Base-by-base conservation (phyloP, 768 basidiomycete genomes). In the Tremella mesenterica region DNA sequence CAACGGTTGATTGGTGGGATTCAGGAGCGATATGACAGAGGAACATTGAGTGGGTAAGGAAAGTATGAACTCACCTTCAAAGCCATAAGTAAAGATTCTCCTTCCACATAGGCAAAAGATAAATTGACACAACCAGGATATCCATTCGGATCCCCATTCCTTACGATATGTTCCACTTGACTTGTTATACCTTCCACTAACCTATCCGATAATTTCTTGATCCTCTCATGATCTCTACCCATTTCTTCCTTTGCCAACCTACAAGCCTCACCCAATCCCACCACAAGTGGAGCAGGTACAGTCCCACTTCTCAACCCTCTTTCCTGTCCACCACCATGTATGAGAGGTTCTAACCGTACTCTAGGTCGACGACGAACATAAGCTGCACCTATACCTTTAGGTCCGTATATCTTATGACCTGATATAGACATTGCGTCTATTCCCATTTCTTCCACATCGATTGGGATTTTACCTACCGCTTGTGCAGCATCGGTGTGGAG, bases 401-500 rank as follows among this genome's bases (percentile, higher is more conserved):
- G 95, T 1, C 95, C 95, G 72, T 99, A 99, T 3, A 99, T 74
- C 77, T 99, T 99, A 78, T 99, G 95, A 0, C 88, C 95, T 7
- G 88, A 91, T 44, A 99, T 88, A 60, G 87, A 64, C 84, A 97
- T 83, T 39, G 95, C 78, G 76, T 99, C 95, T 53, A 97, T 81
- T 64, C 92, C 89, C 82, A 89, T 83, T 63, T 84, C 89, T 67
- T 97, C 90, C 34, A 99, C 95, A 73, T 97, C 85, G 28, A 99
- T 61, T 1, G 84, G 83, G 50, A 97, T 83, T 76, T 96, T 93
- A 31, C 89, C 90, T 26, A 83, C 82, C 3, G 91, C 93, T 72
- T 99, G 95, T 0, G 95, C 95, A 25, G 88, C 93, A 72, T 99
- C 95, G 18, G 95, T 92, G 75, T 99, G 95, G 79, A 99, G 84